Conservation (phyloP, 805 yeast species). For the Kuraishia floccosa region DNA sequence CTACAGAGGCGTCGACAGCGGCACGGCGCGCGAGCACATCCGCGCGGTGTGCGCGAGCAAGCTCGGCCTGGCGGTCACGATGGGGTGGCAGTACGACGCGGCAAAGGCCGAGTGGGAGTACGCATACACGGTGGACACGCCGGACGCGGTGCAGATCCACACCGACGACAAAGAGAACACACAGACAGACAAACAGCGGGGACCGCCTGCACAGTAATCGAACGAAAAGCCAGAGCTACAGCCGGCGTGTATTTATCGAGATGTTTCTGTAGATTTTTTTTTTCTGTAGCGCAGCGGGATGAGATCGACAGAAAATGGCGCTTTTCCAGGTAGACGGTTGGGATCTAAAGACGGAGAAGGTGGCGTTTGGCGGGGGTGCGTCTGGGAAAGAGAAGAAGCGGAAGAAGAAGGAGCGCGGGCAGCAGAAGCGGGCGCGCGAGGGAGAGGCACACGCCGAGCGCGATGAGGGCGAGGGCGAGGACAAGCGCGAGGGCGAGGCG, state of each 20-base stretch:
- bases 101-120: not conserved
- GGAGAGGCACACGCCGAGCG: conserved; percentile 1
- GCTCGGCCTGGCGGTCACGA: not conserved
- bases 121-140: not conserved
- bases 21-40: too few relatives aligned
- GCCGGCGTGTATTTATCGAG: too few relatives aligned
- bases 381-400: conserved; percentile 15
- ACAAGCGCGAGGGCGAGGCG: conserved; percentile 2
- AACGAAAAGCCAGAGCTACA: too few relatives aligned
- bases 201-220: too few relatives aligned
- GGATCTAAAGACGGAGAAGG: conserved; percentile 47
- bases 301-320: conserved; percentile 44
- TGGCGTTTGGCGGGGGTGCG: conserved; percentile 31
- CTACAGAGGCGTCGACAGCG: not conserved
- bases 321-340: conserved; percentile 78
- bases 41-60: too few relatives aligned
- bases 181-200: too few relatives aligned
- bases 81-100: not conserved
- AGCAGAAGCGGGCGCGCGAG: conserved; percentile 3
- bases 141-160: not conserved
- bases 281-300: too few relatives aligned
- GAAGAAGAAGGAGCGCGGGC: conserved; percentile 10
- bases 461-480: not conserved
- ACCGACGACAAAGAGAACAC: not conserved
- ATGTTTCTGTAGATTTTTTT: not conserved